phyloP scores from a whole-genome alignment of 1,139 yeast genomes.

The Yamadazyma taylorii region DNA sequence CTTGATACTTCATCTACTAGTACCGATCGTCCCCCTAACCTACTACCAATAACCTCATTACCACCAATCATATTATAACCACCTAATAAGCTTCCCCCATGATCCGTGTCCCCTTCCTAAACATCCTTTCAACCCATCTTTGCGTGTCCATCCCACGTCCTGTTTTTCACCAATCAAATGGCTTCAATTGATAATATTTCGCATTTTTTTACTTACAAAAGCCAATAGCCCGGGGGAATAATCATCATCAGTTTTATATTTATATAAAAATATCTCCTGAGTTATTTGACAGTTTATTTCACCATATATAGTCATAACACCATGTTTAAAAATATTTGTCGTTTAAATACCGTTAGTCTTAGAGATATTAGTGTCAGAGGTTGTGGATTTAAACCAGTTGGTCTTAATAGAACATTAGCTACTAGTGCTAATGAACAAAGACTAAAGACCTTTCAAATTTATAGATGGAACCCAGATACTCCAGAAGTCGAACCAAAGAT shows the following conservation, averaged over 20 bases:
- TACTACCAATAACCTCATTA: too few relatives aligned
- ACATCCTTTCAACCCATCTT: too few relatives aligned
- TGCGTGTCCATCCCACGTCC: neutral
- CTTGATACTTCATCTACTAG: too few relatives aligned
- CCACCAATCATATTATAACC: too few relatives aligned
- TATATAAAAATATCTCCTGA: neutral
- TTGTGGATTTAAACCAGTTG: too few relatives aligned
- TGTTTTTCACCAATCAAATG: conserved; percentile 1
- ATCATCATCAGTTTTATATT: neutral
- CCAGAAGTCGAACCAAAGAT: conserved; percentile 91
- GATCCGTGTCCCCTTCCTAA: too few relatives aligned
- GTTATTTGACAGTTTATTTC: too few relatives aligned
- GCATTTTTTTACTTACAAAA: neutral
- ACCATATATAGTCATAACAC: neutral
- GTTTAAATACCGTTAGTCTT: conserved; percentile 6
- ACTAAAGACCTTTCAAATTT: conserved; percentile 82
- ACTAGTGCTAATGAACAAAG: conserved; percentile 50
- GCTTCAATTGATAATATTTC: conserved; percentile 1
- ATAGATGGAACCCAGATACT: conserved; percentile 98
- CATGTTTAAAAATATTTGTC: conserved; percentile 12
- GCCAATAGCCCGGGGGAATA: conserved; percentile 1
- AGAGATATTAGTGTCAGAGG: too few relatives aligned
- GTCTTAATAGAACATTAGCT: conserved; percentile 36
- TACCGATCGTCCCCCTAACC: too few relatives aligned
- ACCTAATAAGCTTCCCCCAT: too few relatives aligned